phyloP scores from a whole-genome alignment of 257 asterid species.

The Plantago elongata region DNA sequence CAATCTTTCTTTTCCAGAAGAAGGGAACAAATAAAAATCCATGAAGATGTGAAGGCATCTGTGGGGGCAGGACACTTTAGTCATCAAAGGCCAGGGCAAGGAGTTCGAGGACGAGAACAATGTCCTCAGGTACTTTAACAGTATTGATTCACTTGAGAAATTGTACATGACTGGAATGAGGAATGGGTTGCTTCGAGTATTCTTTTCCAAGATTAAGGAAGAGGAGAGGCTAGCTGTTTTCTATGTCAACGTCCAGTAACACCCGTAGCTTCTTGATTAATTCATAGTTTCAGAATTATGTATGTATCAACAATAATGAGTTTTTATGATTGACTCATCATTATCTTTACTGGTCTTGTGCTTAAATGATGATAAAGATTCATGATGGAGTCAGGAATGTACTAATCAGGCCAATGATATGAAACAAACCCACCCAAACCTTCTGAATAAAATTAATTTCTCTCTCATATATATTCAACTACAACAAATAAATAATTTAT shows the following conservation, averaged over 20 bases:
- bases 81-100: slow-evolving; percentile 46
- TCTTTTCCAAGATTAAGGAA: slow-evolving; percentile 48
- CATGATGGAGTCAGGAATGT: no score
- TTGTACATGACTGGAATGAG: slow-evolving; percentile 59
- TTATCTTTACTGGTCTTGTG: no score
- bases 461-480: no score
- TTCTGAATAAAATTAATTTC: no score
- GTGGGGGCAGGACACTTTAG: slow-evolving; percentile 48
- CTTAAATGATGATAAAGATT: no score
- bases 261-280: no score
- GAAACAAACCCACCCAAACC: no score
- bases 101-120: slow-evolving; percentile 39
- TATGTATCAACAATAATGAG: no score
- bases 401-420: no score
- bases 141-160: slow-evolving; percentile 54
- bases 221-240: slow-evolving; percentile 49
- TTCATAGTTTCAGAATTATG: no score
- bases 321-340: no score
- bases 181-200: slow-evolving; percentile 52
- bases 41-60: slow-evolving; percentile 50
- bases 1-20: slow-evolving; percentile 42
- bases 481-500: no score
- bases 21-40: slow-evolving; percentile 28
- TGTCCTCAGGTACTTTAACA: slow-evolving; percentile 36
- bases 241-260: slow-evolving; percentile 24